These are phyloP conservation scores for Penicillium frequentans DNA, from an alignment of 2,329 filamentous ascomycete genomes.

Conservation along the genomic window DNA sequence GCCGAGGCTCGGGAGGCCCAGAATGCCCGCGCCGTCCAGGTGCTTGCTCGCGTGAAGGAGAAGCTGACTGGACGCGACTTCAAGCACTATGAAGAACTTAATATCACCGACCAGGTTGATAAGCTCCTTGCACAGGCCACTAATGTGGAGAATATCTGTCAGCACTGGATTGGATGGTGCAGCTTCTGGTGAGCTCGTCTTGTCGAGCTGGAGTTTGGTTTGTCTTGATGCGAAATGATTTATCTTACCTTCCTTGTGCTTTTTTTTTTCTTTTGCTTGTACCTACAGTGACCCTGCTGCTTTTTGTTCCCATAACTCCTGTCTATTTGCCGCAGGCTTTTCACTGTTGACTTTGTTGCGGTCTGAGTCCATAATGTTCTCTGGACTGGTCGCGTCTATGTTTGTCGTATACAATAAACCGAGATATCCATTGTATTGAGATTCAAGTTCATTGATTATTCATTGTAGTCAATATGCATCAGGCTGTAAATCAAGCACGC, in stretches of 20 bases:
- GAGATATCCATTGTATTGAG: constrained; percentile 5
- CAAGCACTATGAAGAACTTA: constrained; percentile 79
- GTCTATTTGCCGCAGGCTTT: constrained; percentile 1
- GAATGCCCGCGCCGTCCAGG: constrained; percentile 89
- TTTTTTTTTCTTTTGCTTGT: constrained; percentile 16
- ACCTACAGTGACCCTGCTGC: constrained; percentile 13
- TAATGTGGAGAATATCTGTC: constrained; percentile 94
- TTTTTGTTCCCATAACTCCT: constrained; percentile 8
- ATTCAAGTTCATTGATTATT: neutral
- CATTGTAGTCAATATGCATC: neutral
- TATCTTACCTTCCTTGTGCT: constrained; percentile 7
- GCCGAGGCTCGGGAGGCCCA: constrained; percentile 69
- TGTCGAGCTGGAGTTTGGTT: constrained; percentile 24
- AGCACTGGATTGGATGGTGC: constrained; percentile 99
- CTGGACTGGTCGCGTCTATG: constrained; percentile 3
- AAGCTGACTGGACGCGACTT: constrained; percentile 96
- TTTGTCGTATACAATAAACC: constrained; percentile 4
- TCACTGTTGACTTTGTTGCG: neutral
- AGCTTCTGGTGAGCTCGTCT: constrained; percentile 76
- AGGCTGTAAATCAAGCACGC: too few relatives aligned
- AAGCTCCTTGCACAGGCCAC: constrained; percentile 94
- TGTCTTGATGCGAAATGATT: constrained; percentile 26
- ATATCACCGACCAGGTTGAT: constrained; percentile 85
- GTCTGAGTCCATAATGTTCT: constrained; percentile 8
- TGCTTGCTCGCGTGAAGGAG: constrained; percentile 86